phyloP scores from a whole-genome alignment of 805 yeast species.

The Lachancea sp. region DNA sequence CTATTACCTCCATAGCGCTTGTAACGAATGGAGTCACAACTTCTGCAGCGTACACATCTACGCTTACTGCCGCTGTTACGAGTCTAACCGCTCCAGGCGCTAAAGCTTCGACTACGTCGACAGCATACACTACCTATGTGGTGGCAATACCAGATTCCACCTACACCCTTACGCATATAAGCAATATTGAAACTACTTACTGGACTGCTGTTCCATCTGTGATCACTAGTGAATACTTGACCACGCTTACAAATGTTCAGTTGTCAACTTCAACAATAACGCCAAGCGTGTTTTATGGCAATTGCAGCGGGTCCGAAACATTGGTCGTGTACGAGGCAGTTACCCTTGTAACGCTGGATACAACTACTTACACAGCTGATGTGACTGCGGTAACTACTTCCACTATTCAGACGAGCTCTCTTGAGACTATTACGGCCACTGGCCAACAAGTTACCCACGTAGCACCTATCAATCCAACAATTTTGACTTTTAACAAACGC shows the following conservation, averaged over 20 bases:
- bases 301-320: slow-evolving; percentile 5
- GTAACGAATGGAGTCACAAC: slow-evolving; percentile 2
- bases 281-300: slow-evolving; percentile 8
- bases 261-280: slow-evolving; percentile 7
- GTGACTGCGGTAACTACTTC: slow-evolving; percentile 3
- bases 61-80: slow-evolving; percentile 5
- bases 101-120: neutral
- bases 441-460: slow-evolving; percentile 4
- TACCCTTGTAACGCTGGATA: slow-evolving; percentile 6
- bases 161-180: neutral
- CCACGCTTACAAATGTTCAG: slow-evolving; percentile 8
- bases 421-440: slow-evolving; percentile 3
- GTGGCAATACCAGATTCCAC: slow-evolving; percentile 3
- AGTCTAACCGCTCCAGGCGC: neutral
- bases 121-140: slow-evolving; percentile 4
- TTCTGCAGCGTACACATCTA: slow-evolving; percentile 1
- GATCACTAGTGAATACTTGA: slow-evolving; percentile 7
- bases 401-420: slow-evolving; percentile 3
- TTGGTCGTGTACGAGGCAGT: slow-evolving; percentile 9
- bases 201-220: slow-evolving; percentile 2
- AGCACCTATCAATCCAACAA: neutral
- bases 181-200: slow-evolving; percentile 2
- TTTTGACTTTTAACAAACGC: neutral
- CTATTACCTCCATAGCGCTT: slow-evolving; percentile 2
- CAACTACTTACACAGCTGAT: slow-evolving; percentile 2